Percentiles rank a stretch among this genome's conserved stretches.
Conservation (phyloP, 2,329 filamentous ascomycete species). For the Allantophomopsis cytisporea region DNA sequence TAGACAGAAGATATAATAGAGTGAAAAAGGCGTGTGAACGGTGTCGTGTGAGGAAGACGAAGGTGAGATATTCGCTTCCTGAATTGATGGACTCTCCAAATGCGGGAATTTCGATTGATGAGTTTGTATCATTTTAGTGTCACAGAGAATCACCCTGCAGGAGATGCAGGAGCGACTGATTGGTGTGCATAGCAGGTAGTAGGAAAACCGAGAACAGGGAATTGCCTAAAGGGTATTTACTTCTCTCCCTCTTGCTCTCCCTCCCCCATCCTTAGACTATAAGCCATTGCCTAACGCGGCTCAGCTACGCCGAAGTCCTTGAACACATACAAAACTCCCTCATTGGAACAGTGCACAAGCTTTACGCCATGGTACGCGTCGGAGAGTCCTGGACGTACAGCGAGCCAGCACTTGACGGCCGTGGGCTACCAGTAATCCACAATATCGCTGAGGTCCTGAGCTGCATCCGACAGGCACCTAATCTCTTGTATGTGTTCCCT, state of each 20-base stretch:
- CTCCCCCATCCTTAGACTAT: neutral
- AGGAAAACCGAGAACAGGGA: constrained; percentile 58
- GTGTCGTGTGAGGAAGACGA: constrained; percentile 58
- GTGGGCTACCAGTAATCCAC: constrained; percentile 49
- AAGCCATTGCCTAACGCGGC: no score
- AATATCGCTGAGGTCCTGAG: constrained; percentile 51
- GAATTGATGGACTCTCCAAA: no score
- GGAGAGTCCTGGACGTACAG: constrained; percentile 46
- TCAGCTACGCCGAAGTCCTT: constrained; percentile 49
- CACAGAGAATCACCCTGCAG: constrained; percentile 55
- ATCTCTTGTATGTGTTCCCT: constrained; percentile 44
- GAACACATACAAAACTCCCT: constrained; percentile 53
- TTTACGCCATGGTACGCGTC: constrained; percentile 49
- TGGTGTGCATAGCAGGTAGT: constrained; percentile 48
- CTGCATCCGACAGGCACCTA: constrained; percentile 49
- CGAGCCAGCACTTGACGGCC: constrained; percentile 49
- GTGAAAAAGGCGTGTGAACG: constrained; percentile 56
- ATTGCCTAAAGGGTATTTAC: constrained; percentile 41
- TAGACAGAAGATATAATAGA: constrained; percentile 45
- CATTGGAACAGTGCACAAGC: constrained; percentile 50
- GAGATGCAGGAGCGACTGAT: constrained; percentile 50
- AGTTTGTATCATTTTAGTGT: constrained; percentile 29
- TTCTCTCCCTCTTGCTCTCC: no score
- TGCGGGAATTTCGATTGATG: neutral
- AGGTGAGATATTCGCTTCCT: constrained; percentile 26